phyloP scores from a whole-genome alignment of 306 rosid genomes.

The Urtica urens region DNA sequence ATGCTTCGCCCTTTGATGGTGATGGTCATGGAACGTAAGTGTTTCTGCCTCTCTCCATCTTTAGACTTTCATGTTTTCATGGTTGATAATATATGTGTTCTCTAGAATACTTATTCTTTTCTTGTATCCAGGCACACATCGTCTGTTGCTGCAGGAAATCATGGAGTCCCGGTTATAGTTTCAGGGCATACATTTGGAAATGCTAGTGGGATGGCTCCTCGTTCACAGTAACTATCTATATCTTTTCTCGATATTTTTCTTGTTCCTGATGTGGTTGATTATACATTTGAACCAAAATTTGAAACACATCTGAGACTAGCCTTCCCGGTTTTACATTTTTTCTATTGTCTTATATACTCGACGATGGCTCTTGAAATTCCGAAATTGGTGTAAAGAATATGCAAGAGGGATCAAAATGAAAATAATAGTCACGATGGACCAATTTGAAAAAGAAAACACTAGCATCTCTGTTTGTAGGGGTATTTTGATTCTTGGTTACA shows the following conservation, averaged over 20 bases:
- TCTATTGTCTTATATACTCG: no score
- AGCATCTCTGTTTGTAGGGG: no score
- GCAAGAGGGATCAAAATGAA: no score
- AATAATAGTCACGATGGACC: no score
- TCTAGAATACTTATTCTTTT: constrained; percentile 8
- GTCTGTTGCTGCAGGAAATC: constrained; percentile 97
- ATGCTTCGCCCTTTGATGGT: constrained; percentile 92
- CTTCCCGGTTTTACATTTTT: no score
- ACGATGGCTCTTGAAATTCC: no score
- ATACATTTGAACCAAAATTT: no score
- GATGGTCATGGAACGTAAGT: constrained; percentile 99
- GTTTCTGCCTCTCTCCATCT: constrained; percentile 12
- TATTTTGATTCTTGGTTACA: no score
- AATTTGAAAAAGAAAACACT: no score
- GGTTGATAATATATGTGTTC: no score
- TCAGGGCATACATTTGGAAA: constrained; percentile 89
- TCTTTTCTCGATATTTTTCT: constrained; percentile 10
- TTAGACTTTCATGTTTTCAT: constrained; percentile 4
- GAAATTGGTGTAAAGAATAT: no score
- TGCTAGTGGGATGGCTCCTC: constrained; percentile 99
- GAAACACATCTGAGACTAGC: neutral
- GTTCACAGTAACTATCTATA: constrained; percentile 69
- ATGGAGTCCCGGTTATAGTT: constrained; percentile 90
- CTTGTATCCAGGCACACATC: constrained; percentile 74
- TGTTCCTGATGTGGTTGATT: neutral